Evolutionary conservation across 495 filamentous ascomycete species (phyloP).

Genomic region (Staphylotrichum tortipilum): DNA sequence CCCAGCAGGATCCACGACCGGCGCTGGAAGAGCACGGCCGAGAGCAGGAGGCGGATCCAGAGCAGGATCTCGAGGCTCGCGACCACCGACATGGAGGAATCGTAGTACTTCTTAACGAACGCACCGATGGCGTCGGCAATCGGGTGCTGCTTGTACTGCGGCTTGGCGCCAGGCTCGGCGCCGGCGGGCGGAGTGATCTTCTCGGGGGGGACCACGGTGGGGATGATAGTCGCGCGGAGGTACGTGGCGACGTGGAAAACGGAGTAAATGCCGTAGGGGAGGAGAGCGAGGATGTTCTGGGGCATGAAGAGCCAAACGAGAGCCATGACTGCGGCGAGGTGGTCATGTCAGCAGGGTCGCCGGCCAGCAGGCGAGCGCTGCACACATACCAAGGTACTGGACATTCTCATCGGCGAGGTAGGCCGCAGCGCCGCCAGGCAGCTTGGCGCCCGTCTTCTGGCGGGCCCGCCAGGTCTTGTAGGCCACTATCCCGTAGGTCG

Average conservation of each 20-base stretch:
- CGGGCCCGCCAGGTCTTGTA: constrained; percentile 92
- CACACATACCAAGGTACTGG: constrained; percentile 72
- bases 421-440: constrained; percentile 49
- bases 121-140: constrained; percentile 72
- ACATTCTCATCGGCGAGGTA: constrained; percentile 87
- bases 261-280: constrained; percentile 94
- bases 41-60: constrained; percentile 70
- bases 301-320: constrained; percentile 88
- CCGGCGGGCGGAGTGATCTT: constrained; percentile 33
- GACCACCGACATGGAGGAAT: constrained; percentile 76
- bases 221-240: constrained; percentile 60
- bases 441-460: constrained; percentile 53
- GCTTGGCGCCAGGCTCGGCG: constrained; percentile 53
- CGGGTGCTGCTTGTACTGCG: constrained; percentile 54
- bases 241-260: constrained; percentile 95
- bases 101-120: constrained; percentile 98
- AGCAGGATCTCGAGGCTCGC: constrained; percentile 67
- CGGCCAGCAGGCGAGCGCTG: neutral
- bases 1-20: constrained; percentile 80
- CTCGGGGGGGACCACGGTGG: constrained; percentile 47
- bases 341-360: constrained; percentile 7
- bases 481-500: constrained; percentile 97
- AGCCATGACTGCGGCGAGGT: constrained; percentile 63
- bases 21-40: constrained; percentile 75
- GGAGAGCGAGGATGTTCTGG: constrained; percentile 79